phyloP scores from a whole-genome alignment of 2,329 filamentous ascomycete genomes.

The Rhinocladiella mackenziei region DNA sequence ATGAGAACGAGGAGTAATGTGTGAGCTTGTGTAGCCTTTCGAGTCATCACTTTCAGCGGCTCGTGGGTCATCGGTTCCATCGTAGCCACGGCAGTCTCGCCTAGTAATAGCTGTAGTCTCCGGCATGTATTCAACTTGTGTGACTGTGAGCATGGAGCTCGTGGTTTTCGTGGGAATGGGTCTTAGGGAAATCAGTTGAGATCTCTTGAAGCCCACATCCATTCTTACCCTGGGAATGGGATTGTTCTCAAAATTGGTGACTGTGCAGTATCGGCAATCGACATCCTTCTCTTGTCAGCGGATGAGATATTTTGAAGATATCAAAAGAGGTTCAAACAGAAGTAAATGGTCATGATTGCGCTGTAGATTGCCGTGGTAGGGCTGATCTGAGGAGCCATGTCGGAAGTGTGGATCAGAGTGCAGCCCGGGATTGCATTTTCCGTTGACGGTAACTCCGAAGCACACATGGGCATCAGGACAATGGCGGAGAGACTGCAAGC shows the following conservation, averaged over 20 bases:
- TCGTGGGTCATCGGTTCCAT: slow-evolving; percentile 5
- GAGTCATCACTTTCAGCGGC: slow-evolving; percentile 1
- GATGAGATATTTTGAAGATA: not conserved
- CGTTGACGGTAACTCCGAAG: slow-evolving; percentile 1
- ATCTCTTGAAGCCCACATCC: not conserved
- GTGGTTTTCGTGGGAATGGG: slow-evolving; percentile 20
- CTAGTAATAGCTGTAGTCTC: slow-evolving; percentile 19
- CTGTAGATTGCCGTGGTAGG: slow-evolving; percentile 26
- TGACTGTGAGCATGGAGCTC: slow-evolving; percentile 24
- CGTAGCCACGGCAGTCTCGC: slow-evolving; percentile 9
- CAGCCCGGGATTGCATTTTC: slow-evolving; percentile 9
- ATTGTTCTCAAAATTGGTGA: slow-evolving; percentile 26
- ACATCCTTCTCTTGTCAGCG: slow-evolving; percentile 22
- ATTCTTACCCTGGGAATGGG: slow-evolving; percentile 17
- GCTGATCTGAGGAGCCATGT: slow-evolving; percentile 23
- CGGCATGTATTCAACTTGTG: slow-evolving; percentile 26
- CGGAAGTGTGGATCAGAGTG: slow-evolving; percentile 23
- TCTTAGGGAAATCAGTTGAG: slow-evolving; percentile 19
- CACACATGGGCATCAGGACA: slow-evolving; percentile 5
- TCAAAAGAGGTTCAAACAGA: slow-evolving; percentile 17
- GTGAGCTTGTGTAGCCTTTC: slow-evolving; percentile 1
- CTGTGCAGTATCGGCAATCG: slow-evolving; percentile 26
- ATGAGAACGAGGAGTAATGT: slow-evolving; percentile 12
- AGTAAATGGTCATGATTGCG: slow-evolving; percentile 25
- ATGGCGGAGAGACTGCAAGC: slow-evolving; percentile 10